Evolutionary conservation across 2,329 filamentous ascomycete genomes (phyloP), one percentile per base, ranked within the genome.

Genomic region (Pseudonectria foliicola): DNA sequence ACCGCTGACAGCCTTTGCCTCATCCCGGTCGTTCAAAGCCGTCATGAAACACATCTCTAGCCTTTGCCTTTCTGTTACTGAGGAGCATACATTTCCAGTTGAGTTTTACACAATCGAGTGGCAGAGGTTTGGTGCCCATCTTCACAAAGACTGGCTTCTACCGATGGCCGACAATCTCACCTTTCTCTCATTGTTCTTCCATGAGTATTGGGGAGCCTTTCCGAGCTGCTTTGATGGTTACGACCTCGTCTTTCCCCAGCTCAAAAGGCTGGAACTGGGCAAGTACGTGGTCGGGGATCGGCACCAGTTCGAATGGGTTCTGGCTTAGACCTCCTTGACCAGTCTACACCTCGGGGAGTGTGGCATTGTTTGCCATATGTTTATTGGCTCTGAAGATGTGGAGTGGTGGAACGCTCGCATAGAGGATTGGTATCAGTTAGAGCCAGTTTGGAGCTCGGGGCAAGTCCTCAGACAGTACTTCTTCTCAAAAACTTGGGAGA

Each of bases 301-400:
- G 25, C 29, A 44, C 7, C 51, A 55, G 7, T 42, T 53, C 16
- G 44, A 54, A 24, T 55, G 51, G 51, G 45, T 54, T 6, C 26
- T 49, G 14, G 14, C 29, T 4, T 43, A 50, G 11, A 40, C 35
- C 5, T 30, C 43, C 3, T 28, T 50, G 13, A 35, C 23, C 3
- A 34, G 34, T 3, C 21, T 50, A 7, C 31, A 32, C 4, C 15
- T 50, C 2, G 24, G 38, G 4, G 27, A 16, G 8, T 48, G 40
- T 16, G 30, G 16, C 11, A 41, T 49, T 16, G 34, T 32, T 10
- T 43, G 41, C 3, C 38, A 47, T 10, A 30, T 40, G 4, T 11
- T 10, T 7, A 23, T 40, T 5, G 13, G 25, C 2, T 6, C 25
- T 12, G 3, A 25, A 1, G 7, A 25, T 12, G 7, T 34, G 2